These are phyloP conservation scores for Smittium mucronatum DNA, from an alignment of 371 early-diverging fungal genomes.

Conservation along the genomic window DNA sequence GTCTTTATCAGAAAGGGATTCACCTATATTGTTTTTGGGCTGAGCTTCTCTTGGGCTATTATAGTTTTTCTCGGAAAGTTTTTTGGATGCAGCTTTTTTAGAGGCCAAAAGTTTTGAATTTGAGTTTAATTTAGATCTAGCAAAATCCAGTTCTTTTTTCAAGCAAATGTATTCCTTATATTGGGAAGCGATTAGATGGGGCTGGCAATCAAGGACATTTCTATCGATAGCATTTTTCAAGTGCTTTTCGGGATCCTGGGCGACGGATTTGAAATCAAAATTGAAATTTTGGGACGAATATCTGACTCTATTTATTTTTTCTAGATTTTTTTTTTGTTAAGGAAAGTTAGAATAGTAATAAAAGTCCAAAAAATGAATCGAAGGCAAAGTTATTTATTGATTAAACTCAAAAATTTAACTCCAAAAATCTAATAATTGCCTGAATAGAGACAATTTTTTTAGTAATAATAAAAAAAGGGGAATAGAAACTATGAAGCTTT, in stretches of 20 bases:
- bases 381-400: too few species aligned
- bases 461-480: too few species aligned
- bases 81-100: background rate
- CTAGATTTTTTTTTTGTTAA: too few species aligned
- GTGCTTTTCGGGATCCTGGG: background rate
- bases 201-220: background rate
- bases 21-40: too few species aligned
- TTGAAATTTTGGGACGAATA: background rate
- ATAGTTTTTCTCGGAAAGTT: background rate
- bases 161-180: background rate
- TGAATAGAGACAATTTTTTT: too few species aligned
- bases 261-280: background rate
- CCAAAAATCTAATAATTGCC: too few species aligned
- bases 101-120: background rate
- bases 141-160: background rate
- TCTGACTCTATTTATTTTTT: too few species aligned
- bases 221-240: background rate
- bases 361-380: too few species aligned
- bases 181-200: background rate
- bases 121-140: background rate
- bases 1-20: too few species aligned
- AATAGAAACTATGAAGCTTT: too few species aligned
- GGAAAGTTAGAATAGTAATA: too few species aligned
- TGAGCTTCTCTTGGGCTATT: background rate
- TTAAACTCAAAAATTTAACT: too few species aligned